Base-by-base conservation (phyloP, 441 rosid species). In the Hura crepitans region DNA sequence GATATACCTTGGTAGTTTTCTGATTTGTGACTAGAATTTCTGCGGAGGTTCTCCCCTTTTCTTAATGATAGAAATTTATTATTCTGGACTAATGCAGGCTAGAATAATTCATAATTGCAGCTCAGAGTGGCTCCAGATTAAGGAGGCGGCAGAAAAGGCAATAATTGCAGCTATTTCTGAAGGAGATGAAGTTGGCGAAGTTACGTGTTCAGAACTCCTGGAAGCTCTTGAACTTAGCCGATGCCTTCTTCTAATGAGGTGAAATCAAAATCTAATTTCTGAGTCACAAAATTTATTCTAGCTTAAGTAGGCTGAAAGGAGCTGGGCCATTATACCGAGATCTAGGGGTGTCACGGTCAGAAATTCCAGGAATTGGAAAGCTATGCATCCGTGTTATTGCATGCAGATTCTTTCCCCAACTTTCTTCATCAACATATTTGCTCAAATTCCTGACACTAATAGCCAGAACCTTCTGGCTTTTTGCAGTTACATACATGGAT, bases 171-270 rank as follows among this genome's bases (percentile, higher is more conserved):
- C 98, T 67, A 70, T 70, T 76, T 77, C 77, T 5, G 99, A 87
- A 68, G 94, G 94, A 68, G 98, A 91, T 64, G 99, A 87, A 75
- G 86, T 88, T 80, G 96, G 96, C 81, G 96, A 85, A 79, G 81
- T 91, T 79, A 93, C 97, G 37, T 96, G 98, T 74, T 85, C 99
- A 53, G 99, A 96, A 78, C 97, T 96, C 76, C 74, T 89, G 70
- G 99, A 96, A 85, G 99, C 99, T 74, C 98, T 96, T 75, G 99
- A 96, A 73, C 97, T 96, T 61, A 90, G 99, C 60, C 87, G 98
- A 66, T 96, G 99, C 81, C 97, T 96, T 82, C 81, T 91, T 55
- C 79, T 96, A 60, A 91, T 96, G 99, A 93, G 99, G 99, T 93
- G 71, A 83, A 73, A 31, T 37, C 47, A 54, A 35, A 68, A 69